Conservation (phyloP, 75 land plant genomes). For the Larix kaempferi region DNA sequence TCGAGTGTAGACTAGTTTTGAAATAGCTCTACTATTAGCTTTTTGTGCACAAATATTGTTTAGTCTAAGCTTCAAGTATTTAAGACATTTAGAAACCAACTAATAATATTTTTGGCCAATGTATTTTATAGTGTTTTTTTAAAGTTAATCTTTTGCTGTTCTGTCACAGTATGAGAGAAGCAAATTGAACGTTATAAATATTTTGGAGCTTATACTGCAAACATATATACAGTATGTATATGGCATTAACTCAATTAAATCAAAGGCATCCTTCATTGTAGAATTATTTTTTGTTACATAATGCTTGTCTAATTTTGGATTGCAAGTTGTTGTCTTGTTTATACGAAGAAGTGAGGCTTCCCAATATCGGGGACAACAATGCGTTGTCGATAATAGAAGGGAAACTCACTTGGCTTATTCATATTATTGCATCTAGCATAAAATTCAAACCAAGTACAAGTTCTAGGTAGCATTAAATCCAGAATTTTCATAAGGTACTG, state of each 20-base stretch:
- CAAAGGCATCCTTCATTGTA: not conserved
- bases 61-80: not conserved
- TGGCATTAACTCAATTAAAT: slow-evolving; percentile 29
- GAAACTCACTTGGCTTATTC: slow-evolving; percentile 89
- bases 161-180: slow-evolving; percentile 71
- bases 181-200: slow-evolving; percentile 65
- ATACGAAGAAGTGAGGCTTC: slow-evolving; percentile 68
- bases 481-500: not conserved
- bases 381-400: slow-evolving; percentile 77
- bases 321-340: not conserved
- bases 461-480: slow-evolving; percentile 37
- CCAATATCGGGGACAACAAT: slow-evolving; percentile 30
- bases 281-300: not conserved
- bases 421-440: slow-evolving; percentile 89
- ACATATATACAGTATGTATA: too few relatives aligned
- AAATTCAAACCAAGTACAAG: slow-evolving; percentile 69
- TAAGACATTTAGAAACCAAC: not conserved
- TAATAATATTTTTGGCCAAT: not conserved
- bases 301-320: not conserved
- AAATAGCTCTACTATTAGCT: not conserved
- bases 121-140: not conserved
- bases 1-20: slow-evolving; percentile 37
- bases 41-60: not conserved
- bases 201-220: slow-evolving; percentile 85
- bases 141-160: slow-evolving; percentile 4